Percentiles rank a stretch among this genome's conserved stretches.
These are phyloP conservation scores for Neocatenulostroma microsporum DNA, from an alignment of 2,329 filamentous ascomycete genomes.

Conservation along the genomic window DNA sequence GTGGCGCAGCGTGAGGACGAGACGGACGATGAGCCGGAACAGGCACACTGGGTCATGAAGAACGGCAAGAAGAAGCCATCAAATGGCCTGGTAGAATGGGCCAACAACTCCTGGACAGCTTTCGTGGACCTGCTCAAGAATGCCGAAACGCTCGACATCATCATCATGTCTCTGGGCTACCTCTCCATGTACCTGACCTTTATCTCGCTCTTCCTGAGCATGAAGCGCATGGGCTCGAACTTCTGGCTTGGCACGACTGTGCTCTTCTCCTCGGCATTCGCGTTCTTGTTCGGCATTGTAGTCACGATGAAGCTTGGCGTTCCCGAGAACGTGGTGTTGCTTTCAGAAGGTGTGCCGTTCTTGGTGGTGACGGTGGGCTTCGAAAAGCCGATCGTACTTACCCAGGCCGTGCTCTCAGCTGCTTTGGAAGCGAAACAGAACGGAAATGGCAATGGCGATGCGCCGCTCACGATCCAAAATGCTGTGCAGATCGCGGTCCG, in stretches of 20 bases:
- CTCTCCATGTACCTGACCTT: slow-evolving; percentile 98
- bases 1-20: slow-evolving; percentile 36
- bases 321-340: slow-evolving; percentile 81
- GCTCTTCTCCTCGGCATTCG: slow-evolving; percentile 83
- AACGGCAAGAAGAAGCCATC: slow-evolving; percentile 59
- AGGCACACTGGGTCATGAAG: slow-evolving; percentile 96
- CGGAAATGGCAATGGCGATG: slow-evolving; percentile 30
- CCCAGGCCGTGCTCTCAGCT: slow-evolving; percentile 83
- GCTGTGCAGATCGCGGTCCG: slow-evolving; percentile 86
- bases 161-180: slow-evolving; percentile 96
- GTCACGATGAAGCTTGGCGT: slow-evolving; percentile 91
- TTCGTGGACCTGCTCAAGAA: slow-evolving; percentile 76
- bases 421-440: slow-evolving; percentile 64
- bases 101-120: slow-evolving; percentile 70
- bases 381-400: slow-evolving; percentile 95
- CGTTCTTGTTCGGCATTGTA: slow-evolving; percentile 90
- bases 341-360: slow-evolving; percentile 94
- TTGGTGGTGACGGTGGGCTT: slow-evolving; percentile 98
- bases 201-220: slow-evolving; percentile 94
- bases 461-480: slow-evolving; percentile 71
- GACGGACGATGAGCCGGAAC: slow-evolving; percentile 48
- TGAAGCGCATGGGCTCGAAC: slow-evolving; percentile 92
- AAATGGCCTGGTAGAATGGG: slow-evolving; percentile 62
- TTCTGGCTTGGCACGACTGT: slow-evolving; percentile 93
- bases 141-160: slow-evolving; percentile 89